Percentiles rank a stretch among this genome's conserved stretches.
phyloP scores from a whole-genome alignment of 129 eudicot species.

The Logfia minima region DNA sequence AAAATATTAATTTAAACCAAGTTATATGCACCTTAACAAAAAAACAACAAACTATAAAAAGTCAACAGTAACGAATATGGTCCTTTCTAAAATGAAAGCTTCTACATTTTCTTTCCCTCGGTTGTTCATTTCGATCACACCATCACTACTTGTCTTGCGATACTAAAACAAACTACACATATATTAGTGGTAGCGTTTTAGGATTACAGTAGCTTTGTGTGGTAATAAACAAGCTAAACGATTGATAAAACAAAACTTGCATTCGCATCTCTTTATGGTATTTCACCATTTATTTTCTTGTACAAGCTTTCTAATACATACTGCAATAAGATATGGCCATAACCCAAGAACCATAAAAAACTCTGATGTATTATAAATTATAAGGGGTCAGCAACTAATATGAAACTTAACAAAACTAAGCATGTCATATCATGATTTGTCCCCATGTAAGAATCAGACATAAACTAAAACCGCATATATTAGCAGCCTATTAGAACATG shows the following conservation, averaged over 20 bases:
- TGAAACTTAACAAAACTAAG: not conserved
- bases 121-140: too few species aligned
- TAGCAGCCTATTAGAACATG: constrained; percentile 32
- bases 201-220: not conserved
- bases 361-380: not conserved
- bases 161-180: too few species aligned
- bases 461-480: constrained; percentile 18
- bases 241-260: not conserved
- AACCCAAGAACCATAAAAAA: not conserved
- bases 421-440: not conserved
- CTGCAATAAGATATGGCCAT: not conserved
- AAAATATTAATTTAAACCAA: too few species aligned
- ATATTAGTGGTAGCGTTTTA: not conserved
- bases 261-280: not conserved
- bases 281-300: not conserved
- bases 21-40: not conserved
- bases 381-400: constrained; percentile 11
- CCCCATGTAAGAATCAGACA: not conserved
- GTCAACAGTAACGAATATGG: not conserved
- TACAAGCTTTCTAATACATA: not conserved
- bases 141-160: too few species aligned
- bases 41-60: not conserved
- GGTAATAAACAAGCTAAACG: not conserved
- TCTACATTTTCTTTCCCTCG: not conserved
- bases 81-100: not conserved